Base-by-base conservation (phyloP, 768 basidiomycete species). In the Lactarius akahatsu region DNA sequence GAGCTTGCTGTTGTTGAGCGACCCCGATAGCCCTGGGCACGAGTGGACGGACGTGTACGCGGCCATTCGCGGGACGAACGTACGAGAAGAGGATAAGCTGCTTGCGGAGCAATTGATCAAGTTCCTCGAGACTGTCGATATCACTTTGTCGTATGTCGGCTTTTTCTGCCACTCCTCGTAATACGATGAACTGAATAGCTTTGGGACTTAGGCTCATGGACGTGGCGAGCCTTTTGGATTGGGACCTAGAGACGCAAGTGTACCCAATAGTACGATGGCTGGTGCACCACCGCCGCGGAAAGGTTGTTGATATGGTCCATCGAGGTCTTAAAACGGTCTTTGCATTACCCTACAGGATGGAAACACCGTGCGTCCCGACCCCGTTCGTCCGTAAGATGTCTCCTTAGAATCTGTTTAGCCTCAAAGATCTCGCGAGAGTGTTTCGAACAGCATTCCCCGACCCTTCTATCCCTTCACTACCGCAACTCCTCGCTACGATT, bases 181-280 rank as follows among this genome's bases (percentile, higher is more conserved):
- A 47, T 38, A 36, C 32, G 30, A 16, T 38, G 28, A 20, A 16
- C 62, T 63, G 62, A 67, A 55, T 23, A 20, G n/a, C 0, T 11
- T n/a, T 26, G 40, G 52, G 23, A 6, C 36, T 20, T 55, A 67
- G 91, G 55, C 80, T 95, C 40, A 85, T 85, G 16, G 92, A 94
- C 70, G 87, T 94, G 82, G 89, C 89, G 3, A 87, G 82, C 73
- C 74, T 92, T 41, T 78, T 96, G 47, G 92, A 94, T 64, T 92
- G 92, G 86, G 88, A 94, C 69, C 78, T 93, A 8, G 87, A 93
- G 70, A 80, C 84, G 0, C 92, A 96, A 71, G 83, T 96, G 0
- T 92, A 91, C 72, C 92, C 94, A 0, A 86, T 91, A n/a, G 96
- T 96, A 10, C 86, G 93, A 20, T 94, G 94, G 85, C 81, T 99